phyloP scores from a whole-genome alignment of 1,139 yeast species.

The Debaryomycetaceae sp. region DNA sequence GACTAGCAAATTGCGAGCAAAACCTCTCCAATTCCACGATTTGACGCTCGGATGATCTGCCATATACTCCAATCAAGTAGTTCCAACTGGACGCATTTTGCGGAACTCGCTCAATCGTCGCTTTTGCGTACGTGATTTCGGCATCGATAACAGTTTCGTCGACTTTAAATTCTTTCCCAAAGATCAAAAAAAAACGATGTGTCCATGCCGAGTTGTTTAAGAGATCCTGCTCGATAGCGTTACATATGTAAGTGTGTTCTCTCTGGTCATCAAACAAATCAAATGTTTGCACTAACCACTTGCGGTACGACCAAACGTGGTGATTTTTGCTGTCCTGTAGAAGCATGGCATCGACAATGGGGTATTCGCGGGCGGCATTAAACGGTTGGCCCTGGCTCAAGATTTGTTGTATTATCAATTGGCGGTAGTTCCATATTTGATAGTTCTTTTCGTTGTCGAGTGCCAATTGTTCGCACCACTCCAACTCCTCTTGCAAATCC shows the following conservation, averaged over 20 bases:
- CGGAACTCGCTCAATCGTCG: constrained; percentile 55
- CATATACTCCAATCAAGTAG: constrained; percentile 60
- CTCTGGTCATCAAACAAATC: constrained; percentile 35
- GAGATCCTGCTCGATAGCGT: constrained; percentile 55
- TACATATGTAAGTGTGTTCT: constrained; percentile 55
- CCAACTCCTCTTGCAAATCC: constrained; percentile 47
- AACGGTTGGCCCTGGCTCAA: constrained; percentile 24
- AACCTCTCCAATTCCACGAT: constrained; percentile 41
- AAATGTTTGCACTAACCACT: constrained; percentile 68
- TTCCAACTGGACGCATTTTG: constrained; percentile 90
- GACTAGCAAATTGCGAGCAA: constrained; percentile 37
- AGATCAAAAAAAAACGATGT: constrained; percentile 63
- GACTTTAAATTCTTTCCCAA: constrained; percentile 26
- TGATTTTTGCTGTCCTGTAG: constrained; percentile 83
- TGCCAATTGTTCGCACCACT: constrained; percentile 78
- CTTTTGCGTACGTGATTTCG: constrained; percentile 38
- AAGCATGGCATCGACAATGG: constrained; percentile 62
- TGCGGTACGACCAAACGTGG: constrained; percentile 92
- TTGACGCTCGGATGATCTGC: constrained; percentile 17
- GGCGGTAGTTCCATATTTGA: constrained; percentile 94
- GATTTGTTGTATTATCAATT: constrained; percentile 44
- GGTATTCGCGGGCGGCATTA: constrained; percentile 52
- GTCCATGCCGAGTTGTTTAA: constrained; percentile 95
- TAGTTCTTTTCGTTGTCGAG: constrained; percentile 81
- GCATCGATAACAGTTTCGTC: constrained; percentile 16